Conservation (phyloP, 495 filamentous ascomycete genomes). For the Hyaloscypha hepaticicola region DNA sequence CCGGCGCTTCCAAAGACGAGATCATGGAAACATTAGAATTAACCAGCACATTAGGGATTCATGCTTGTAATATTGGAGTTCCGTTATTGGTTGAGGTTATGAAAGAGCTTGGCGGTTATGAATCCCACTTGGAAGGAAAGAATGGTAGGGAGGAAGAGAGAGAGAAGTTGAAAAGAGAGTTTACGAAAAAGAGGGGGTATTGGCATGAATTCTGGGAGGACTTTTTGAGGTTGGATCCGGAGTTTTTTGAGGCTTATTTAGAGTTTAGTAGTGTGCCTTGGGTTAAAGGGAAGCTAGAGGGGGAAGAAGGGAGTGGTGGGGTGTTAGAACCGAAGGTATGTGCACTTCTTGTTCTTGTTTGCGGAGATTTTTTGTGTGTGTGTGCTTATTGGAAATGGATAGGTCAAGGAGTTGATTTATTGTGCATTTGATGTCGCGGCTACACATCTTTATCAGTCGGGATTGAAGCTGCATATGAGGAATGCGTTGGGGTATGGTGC, state of each 20-base stretch:
- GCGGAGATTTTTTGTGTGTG: too few relatives aligned
- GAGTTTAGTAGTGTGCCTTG: constrained; percentile 42
- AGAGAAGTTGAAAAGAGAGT: constrained; percentile 33
- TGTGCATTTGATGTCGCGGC: constrained; percentile 45
- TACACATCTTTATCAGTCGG: constrained; percentile 45
- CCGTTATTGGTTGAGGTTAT: constrained; percentile 44
- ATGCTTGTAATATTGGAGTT: constrained; percentile 46
- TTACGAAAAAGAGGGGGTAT: constrained; percentile 41
- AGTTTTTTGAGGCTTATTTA: constrained; percentile 46
- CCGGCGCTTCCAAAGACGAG: constrained; percentile 40
- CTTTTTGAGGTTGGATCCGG: constrained; percentile 41
- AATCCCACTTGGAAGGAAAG: constrained; percentile 17
- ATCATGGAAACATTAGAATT: constrained; percentile 42
- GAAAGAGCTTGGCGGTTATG: constrained; percentile 36
- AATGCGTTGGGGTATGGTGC: constrained; percentile 45
- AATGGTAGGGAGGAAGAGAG: constrained; percentile 34
- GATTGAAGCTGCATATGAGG: constrained; percentile 46
- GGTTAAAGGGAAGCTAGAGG: background rate
- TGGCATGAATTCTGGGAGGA: constrained; percentile 47
- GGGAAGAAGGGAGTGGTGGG: constrained; percentile 23
- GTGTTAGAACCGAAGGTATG: constrained; percentile 40
- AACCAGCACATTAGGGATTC: constrained; percentile 42
- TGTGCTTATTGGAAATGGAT: background rate
- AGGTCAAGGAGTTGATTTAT: constrained; percentile 46
- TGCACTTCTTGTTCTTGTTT: background rate